Evolutionary conservation across 805 yeast species (phyloP).

Genomic region (Yamadazyma paraphyllophila): DNA sequence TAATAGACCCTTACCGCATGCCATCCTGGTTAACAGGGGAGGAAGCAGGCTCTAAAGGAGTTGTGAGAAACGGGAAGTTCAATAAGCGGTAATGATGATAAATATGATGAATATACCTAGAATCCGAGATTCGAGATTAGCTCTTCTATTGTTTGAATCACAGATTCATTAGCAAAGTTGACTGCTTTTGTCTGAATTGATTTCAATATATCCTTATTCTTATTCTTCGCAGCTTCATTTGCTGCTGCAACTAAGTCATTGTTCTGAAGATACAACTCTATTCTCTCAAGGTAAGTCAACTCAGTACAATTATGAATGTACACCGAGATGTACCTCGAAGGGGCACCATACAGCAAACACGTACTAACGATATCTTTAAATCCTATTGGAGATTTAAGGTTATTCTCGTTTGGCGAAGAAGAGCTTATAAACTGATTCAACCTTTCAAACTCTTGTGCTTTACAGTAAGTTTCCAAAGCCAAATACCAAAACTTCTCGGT

Average conservation of each 20-base stretch:
- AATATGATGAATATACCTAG: slow-evolving; percentile 8
- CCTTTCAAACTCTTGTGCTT: slow-evolving; percentile 30
- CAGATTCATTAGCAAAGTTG: slow-evolving; percentile 14
- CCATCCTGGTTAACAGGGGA: slow-evolving; percentile 85
- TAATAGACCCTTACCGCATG: slow-evolving; percentile 51
- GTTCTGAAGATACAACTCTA: slow-evolving; percentile 51
- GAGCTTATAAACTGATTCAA: slow-evolving; percentile 31
- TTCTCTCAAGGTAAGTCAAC: slow-evolving; percentile 44
- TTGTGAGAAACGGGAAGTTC: slow-evolving; percentile 18
- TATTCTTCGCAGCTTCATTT: slow-evolving; percentile 44
- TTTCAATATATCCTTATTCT: slow-evolving; percentile 36
- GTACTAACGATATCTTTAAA: slow-evolving; percentile 61
- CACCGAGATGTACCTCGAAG: slow-evolving; percentile 55
- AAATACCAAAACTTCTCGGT: slow-evolving; percentile 34
- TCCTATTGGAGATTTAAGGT: slow-evolving; percentile 65
- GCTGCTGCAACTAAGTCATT: slow-evolving; percentile 52
- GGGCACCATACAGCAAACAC: slow-evolving; percentile 49
- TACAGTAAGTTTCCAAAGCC: slow-evolving; percentile 28
- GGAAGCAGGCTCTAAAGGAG: slow-evolving; percentile 55
- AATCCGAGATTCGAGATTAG: slow-evolving; percentile 29
- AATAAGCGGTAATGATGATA: neutral
- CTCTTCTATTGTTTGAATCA: slow-evolving; percentile 16
- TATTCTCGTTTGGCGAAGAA: slow-evolving; percentile 19
- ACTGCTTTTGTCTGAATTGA: slow-evolving; percentile 21
- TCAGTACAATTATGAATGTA: slow-evolving; percentile 55